Conservation (phyloP, 2,329 filamentous ascomycete genomes). For the Knufia fluminis region DNA sequence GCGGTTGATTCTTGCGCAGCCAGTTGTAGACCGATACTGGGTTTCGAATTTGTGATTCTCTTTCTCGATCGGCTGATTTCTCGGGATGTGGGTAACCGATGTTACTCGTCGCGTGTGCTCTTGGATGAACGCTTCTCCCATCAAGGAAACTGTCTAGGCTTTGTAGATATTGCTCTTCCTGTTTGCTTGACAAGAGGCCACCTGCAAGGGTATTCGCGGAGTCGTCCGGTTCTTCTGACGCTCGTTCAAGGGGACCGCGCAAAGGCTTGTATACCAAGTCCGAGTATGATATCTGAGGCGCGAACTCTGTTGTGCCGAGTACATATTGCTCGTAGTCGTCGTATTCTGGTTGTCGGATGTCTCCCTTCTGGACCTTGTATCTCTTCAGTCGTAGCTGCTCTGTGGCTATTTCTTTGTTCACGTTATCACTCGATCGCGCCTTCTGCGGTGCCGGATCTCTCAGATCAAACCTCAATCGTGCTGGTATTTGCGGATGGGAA, state of each 20-base stretch:
- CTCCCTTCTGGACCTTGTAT: slow-evolving; percentile 16
- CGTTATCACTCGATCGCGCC: slow-evolving; percentile 27
- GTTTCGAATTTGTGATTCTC: slow-evolving; percentile 57
- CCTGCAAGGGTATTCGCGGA: slow-evolving; percentile 26
- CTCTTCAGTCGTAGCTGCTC: not conserved
- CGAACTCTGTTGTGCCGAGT: slow-evolving; percentile 3
- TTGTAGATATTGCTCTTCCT: slow-evolving; percentile 35
- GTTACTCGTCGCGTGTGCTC: slow-evolving; percentile 31
- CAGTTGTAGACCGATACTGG: slow-evolving; percentile 92
- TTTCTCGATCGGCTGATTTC: slow-evolving; percentile 45
- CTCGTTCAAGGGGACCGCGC: slow-evolving; percentile 26
- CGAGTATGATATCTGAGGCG: slow-evolving; percentile 24
- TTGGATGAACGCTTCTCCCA: slow-evolving; percentile 10
- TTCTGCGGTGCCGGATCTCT: slow-evolving; percentile 40
- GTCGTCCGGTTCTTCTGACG: slow-evolving; percentile 16
- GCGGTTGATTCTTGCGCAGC: slow-evolving; percentile 75
- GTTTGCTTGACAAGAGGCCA: slow-evolving; percentile 36
- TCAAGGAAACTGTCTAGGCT: slow-evolving; percentile 31
- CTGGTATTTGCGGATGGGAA: slow-evolving; percentile 66
- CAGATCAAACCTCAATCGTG: slow-evolving; percentile 66
- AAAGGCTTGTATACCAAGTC: slow-evolving; percentile 22
- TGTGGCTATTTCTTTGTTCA: slow-evolving; percentile 23
- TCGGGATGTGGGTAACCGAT: slow-evolving; percentile 35
- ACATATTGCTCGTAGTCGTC: not conserved
- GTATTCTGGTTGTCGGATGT: slow-evolving; percentile 9